Evolutionary conservation across 768 basidiomycete species (phyloP).

Genomic region (Russula sp.): DNA sequence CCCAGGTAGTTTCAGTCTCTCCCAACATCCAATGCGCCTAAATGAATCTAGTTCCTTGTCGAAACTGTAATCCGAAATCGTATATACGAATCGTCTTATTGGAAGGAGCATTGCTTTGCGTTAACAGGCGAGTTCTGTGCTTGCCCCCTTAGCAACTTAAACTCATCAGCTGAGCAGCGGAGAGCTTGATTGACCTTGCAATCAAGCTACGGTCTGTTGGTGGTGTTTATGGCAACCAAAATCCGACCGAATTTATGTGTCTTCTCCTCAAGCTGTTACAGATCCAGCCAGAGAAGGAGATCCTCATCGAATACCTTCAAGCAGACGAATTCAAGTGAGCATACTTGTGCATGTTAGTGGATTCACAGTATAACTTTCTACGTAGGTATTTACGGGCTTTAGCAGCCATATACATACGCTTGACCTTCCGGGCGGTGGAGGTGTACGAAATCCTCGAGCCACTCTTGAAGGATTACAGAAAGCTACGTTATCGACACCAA

Average conservation of each 20-base stretch:
- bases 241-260: conserved; percentile 90
- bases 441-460: conserved; percentile 94
- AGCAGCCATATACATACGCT: conserved; percentile 88
- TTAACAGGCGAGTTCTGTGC: conserved; percentile 59
- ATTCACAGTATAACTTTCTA: background rate
- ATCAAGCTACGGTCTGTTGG: conserved; percentile 77
- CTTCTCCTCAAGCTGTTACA: conserved; percentile 90
- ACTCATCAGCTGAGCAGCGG: conserved; percentile 45
- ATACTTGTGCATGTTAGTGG: background rate
- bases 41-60: conserved; percentile 63
- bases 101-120: conserved; percentile 99
- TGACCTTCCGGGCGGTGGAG: conserved; percentile 87
- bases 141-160: background rate
- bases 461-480: conserved; percentile 87
- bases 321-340: conserved; percentile 98
- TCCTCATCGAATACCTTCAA: conserved; percentile 86
- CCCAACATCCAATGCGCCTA: conserved; percentile 20
- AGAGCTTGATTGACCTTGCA: conserved; percentile 88
- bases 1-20: conserved; percentile 55
- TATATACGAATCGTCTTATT: conserved; percentile 90
- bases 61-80: conserved; percentile 95
- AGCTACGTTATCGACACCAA: conserved; percentile 74
- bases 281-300: conserved; percentile 97
- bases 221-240: conserved; percentile 92
- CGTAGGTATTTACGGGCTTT: conserved; percentile 86